A percentile compares a stretch with the other conserved stretches of the same genome.
phyloP scores from a whole-genome alignment of 192 early-diverging fungal genomes.

The Coemansia sp. region DNA sequence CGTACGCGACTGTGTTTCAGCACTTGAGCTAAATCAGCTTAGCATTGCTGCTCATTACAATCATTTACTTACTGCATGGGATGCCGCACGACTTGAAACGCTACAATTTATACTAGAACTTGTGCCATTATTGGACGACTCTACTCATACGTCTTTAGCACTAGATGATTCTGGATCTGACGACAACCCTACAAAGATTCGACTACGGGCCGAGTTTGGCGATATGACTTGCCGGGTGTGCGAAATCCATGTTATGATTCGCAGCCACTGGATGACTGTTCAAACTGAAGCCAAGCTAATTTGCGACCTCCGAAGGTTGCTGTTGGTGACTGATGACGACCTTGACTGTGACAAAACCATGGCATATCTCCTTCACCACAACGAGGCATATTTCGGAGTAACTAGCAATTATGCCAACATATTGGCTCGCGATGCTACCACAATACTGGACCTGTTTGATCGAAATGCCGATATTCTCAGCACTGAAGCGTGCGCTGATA shows the following conservation, averaged over 20 bases:
- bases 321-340: neutral
- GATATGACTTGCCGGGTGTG: slow-evolving; percentile 24
- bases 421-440: slow-evolving; percentile 12
- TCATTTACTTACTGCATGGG: slow-evolving; percentile 27
- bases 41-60: slow-evolving; percentile 43
- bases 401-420: neutral
- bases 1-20: slow-evolving; percentile 15
- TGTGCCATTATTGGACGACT: slow-evolving; percentile 11
- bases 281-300: slow-evolving; percentile 11
- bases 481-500: neutral
- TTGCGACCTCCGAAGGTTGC: neutral
- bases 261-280: neutral
- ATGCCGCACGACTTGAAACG: slow-evolving; percentile 27
- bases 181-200: slow-evolving; percentile 12
- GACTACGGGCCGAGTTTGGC: slow-evolving; percentile 47
- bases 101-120: slow-evolving; percentile 31
- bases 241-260: slow-evolving; percentile 15
- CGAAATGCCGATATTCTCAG: slow-evolving; percentile 3
- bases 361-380: slow-evolving; percentile 12
- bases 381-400: slow-evolving; percentile 32
- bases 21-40: slow-evolving; percentile 27
- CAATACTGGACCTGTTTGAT: slow-evolving; percentile 11
- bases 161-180: neutral
- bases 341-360: neutral
- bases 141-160: neutral